phyloP scores from a whole-genome alignment of 139 green algal genomes.

The Nannochloris sp. region DNA sequence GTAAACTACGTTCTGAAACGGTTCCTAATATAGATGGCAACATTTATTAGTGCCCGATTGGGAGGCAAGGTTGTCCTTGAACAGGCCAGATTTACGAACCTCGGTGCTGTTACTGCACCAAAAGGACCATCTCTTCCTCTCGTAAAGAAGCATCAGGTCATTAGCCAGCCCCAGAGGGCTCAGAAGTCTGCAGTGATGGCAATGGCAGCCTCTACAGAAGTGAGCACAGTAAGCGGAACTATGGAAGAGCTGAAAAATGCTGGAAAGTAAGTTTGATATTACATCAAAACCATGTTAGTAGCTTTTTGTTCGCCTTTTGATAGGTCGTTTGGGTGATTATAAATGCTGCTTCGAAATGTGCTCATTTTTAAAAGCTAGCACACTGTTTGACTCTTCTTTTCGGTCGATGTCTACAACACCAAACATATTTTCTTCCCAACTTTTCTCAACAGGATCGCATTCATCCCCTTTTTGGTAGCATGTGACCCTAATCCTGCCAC shows the following conservation, averaged over 20 bases:
- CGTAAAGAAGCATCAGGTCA: too few species aligned
- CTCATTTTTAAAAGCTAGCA: too few species aligned
- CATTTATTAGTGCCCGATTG: too few species aligned
- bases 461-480: conserved; percentile 94
- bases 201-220: background rate
- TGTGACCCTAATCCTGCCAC: conserved; percentile 89
- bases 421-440: background rate
- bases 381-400: background rate
- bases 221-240: conserved; percentile 14
- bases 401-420: background rate
- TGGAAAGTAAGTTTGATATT: conserved; percentile 34
- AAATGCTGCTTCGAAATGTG: too few species aligned
- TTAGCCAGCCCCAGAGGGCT: background rate
- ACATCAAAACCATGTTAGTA: background rate
- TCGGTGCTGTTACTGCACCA: too few species aligned
- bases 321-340: too few species aligned
- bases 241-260: conserved; percentile 55
- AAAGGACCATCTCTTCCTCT: too few species aligned
- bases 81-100: too few species aligned
- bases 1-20: too few species aligned
- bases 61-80: too few species aligned
- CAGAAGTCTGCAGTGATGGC: background rate
- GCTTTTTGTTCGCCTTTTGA: too few species aligned
- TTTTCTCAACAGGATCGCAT: conserved; percentile 52
- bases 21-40: too few species aligned